A percentile compares a stretch with the other conserved stretches of the same genome.
These are phyloP conservation scores for Rhizopogon sp. DNA, from an alignment of 768 basidiomycete species.

Conservation along the genomic window DNA sequence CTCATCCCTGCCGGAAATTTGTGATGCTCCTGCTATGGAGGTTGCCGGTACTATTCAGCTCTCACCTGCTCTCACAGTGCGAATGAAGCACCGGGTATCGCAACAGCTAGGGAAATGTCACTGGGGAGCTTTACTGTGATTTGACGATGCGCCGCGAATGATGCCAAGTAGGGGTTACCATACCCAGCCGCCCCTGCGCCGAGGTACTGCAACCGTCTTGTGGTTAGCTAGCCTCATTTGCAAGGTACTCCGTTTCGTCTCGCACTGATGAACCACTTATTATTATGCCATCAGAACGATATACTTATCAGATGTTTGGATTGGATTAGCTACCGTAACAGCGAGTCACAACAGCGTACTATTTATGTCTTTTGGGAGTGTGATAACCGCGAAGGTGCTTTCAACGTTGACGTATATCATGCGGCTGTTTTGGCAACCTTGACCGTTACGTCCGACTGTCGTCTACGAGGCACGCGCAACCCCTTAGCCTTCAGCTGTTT, in stretches of 20 bases:
- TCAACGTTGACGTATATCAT: neutral
- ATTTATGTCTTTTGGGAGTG: neutral
- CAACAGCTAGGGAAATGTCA: too few species aligned
- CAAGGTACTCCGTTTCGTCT: too few species aligned
- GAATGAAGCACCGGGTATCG: too few species aligned
- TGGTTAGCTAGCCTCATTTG: neutral
- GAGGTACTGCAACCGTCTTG: neutral
- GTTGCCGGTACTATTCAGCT: too few species aligned
- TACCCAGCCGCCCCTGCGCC: neutral
- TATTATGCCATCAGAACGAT: neutral
- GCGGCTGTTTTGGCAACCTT: slow-evolving; percentile 14
- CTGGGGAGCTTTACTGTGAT: too few species aligned
- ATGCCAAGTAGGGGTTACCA: too few species aligned
- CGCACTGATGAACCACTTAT: neutral
- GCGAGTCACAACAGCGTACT: neutral
- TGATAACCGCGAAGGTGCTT: neutral
- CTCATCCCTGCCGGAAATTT: too few species aligned
- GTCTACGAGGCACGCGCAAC: slow-evolving; percentile 57
- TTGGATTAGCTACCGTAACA: neutral
- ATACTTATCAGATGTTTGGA: neutral
- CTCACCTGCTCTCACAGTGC: too few species aligned
- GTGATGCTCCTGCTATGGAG: too few species aligned
- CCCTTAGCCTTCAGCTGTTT: slow-evolving; percentile 74
- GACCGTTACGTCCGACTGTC: slow-evolving; percentile 23
- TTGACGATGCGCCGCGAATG: too few species aligned